Percentiles rank a stretch among this genome's conserved stretches.
Conservation (phyloP, 305 asterid genomes). For the Fraxinus dipetala region DNA sequence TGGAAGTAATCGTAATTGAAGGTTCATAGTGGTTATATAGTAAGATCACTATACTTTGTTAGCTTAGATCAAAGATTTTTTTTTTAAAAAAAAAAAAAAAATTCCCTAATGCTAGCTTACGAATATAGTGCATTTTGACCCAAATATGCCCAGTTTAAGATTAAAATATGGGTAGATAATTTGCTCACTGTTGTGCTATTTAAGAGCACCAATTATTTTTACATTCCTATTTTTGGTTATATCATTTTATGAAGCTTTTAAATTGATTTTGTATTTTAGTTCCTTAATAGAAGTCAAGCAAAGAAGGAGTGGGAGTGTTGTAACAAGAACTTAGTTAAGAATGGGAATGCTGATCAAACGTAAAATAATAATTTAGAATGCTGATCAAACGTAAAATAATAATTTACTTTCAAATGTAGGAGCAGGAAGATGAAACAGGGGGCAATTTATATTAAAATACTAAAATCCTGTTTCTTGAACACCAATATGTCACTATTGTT, state of each 20-base stretch:
- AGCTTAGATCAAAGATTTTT: background rate
- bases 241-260: background rate
- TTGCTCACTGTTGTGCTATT: background rate
- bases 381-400: background rate
- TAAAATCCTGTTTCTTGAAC: background rate
- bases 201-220: background rate
- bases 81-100: background rate
- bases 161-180: background rate
- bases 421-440: background rate
- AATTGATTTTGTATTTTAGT: background rate
- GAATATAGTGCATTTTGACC: background rate
- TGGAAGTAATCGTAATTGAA: background rate
- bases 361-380: background rate
- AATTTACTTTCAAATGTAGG: background rate
- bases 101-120: background rate
- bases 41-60: background rate
- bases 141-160: background rate
- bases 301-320: background rate
- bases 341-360: background rate
- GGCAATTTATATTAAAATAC: background rate
- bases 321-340: background rate
- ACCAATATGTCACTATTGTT: background rate
- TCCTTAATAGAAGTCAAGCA: background rate
- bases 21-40: background rate
- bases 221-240: background rate